Percentiles rank a stretch among this genome's conserved stretches.
Conservation (phyloP, 2,329 filamentous ascomycete species). For the Venturia effusa region DNA sequence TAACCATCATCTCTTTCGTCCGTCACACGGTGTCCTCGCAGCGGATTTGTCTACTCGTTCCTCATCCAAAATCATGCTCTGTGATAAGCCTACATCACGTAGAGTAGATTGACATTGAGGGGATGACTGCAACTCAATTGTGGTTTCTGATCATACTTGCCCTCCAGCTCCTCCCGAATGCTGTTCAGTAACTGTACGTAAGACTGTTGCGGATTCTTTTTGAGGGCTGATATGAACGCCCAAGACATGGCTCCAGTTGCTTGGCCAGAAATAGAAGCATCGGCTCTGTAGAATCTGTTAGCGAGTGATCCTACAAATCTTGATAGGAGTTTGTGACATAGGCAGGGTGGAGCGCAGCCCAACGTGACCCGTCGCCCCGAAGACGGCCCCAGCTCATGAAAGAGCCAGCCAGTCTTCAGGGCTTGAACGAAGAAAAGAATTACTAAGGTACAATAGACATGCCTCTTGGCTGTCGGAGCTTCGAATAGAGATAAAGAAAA, state of each 20-base stretch:
- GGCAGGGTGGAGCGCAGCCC: not conserved
- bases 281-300: slow-evolving; percentile 49
- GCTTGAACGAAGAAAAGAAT: slow-evolving; percentile 1
- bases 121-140: slow-evolving; percentile 95
- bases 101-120: slow-evolving; percentile 30
- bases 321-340: not conserved
- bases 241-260: slow-evolving; percentile 98
- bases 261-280: slow-evolving; percentile 77
- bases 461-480: not conserved
- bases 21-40: not conserved
- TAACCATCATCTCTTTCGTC: not conserved
- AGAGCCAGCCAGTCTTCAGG: slow-evolving; percentile 9
- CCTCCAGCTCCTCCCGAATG: slow-evolving; percentile 77
- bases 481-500: not conserved
- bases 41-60: not conserved
- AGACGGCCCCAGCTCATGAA: slow-evolving; percentile 5
- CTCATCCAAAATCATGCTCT: not conserved
- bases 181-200: slow-evolving; percentile 94
- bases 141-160: slow-evolving; percentile 88
- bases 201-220: slow-evolving; percentile 88
- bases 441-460: slow-evolving; percentile 1
- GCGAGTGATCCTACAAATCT: not conserved
- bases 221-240: slow-evolving; percentile 85
- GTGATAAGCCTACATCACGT: slow-evolving; percentile 7
- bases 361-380: slow-evolving; percentile 14